phyloP scores from a whole-genome alignment of 768 basidiomycete genomes.

The Floccularia luteovirens region DNA sequence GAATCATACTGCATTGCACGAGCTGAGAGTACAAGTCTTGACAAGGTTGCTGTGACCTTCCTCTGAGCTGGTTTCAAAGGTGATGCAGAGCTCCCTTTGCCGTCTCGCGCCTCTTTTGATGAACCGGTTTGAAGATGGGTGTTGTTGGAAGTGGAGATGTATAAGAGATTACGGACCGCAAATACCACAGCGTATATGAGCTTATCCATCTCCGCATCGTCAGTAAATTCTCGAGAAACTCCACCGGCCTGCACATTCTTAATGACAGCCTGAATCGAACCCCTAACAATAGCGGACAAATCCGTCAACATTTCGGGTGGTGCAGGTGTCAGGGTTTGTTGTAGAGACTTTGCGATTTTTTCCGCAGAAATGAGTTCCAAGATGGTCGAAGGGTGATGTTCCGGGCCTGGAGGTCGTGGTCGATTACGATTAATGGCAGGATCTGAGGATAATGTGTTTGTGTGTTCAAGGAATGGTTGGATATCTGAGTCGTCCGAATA shows the following conservation, averaged over 20 bases:
- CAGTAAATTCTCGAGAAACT: constrained; percentile 38
- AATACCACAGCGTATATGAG: constrained; percentile 57
- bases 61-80: constrained; percentile 75
- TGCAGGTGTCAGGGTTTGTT: constrained; percentile 49
- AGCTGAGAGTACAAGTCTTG: constrained; percentile 84
- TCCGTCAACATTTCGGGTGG: constrained; percentile 54
- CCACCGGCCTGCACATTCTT: constrained; percentile 46
- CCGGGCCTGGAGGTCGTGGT: constrained; percentile 7
- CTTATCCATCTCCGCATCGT: constrained; percentile 52
- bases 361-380: constrained; percentile 59
- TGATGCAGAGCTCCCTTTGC: constrained; percentile 36
- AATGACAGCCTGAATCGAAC: constrained; percentile 56
- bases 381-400: constrained; percentile 13
- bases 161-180: constrained; percentile 76
- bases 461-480: constrained; percentile 36
- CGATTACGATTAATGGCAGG: constrained; percentile 17
- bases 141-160: constrained; percentile 50
- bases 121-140: constrained; percentile 56
- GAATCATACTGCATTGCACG: constrained; percentile 84
- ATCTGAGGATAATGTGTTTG: constrained; percentile 15
- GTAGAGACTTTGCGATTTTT: constrained; percentile 57
- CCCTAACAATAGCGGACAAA: constrained; percentile 48
- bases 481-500: constrained; percentile 79
- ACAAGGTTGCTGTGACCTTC: constrained; percentile 84
- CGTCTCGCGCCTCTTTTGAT: constrained; percentile 40